Conservation (phyloP, 2,329 filamentous ascomycete genomes). For the Penicillium psychrosexuale region DNA sequence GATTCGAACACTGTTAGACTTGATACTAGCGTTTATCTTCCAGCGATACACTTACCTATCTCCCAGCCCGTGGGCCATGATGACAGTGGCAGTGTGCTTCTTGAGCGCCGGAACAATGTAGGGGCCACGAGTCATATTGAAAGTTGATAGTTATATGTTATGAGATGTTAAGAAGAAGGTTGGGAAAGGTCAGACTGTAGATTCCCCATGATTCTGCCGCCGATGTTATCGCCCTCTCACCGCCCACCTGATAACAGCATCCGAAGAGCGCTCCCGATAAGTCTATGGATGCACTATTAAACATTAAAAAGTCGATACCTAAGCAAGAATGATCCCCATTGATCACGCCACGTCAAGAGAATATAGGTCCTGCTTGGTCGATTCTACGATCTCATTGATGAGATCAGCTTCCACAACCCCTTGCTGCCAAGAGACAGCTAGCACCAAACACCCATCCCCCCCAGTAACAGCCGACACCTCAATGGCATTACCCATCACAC, state of each 20-base stretch:
- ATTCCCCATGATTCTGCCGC: conserved; percentile 27
- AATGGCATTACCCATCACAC: conserved; percentile 39
- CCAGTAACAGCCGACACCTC: conserved; percentile 44
- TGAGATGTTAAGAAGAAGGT: not conserved
- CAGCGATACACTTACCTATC: conserved; percentile 60
- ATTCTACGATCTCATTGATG: conserved; percentile 20
- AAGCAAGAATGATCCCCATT: not conserved
- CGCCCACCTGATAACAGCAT: conserved; percentile 15
- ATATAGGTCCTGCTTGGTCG: conserved; percentile 15
- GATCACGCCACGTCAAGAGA: not conserved
- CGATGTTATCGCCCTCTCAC: conserved; percentile 19
- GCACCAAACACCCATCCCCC: conserved; percentile 42
- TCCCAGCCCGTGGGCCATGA: conserved; percentile 88
- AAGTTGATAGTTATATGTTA: not conserved
- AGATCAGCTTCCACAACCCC: conserved; percentile 33
- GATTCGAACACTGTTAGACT: conserved; percentile 5
- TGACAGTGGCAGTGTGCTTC: conserved; percentile 89
- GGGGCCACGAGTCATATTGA: conserved; percentile 51
- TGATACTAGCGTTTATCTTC: not conserved
- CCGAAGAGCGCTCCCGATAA: not conserved
- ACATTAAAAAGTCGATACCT: not conserved
- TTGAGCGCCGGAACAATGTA: conserved; percentile 75
- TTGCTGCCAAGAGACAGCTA: conserved; percentile 44
- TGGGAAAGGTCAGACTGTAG: not conserved
- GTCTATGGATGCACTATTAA: not conserved